A percentile compares a stretch with the other conserved stretches of the same genome.
These are phyloP conservation scores for Nakazawaea molendinolei DNA, from an alignment of 805 yeast genomes.

Conservation along the genomic window DNA sequence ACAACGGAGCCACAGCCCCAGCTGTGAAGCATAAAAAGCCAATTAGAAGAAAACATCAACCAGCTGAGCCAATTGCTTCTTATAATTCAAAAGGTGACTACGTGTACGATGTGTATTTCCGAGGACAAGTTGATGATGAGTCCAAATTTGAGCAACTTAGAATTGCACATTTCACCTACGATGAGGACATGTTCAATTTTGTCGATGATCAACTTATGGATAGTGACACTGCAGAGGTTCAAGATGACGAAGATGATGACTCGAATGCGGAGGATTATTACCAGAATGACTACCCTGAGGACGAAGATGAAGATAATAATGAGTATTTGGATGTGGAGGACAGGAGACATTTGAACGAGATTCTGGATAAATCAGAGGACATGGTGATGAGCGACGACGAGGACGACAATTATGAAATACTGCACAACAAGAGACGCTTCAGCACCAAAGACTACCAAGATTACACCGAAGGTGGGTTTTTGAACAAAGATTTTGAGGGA, in stretches of 20 bases:
- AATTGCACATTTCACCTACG: slow-evolving; percentile 48
- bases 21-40: slow-evolving; percentile 7
- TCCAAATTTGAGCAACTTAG: slow-evolving; percentile 29
- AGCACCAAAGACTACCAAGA: slow-evolving; percentile 19
- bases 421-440: slow-evolving; percentile 26
- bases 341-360: slow-evolving; percentile 5
- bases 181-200: slow-evolving; percentile 39
- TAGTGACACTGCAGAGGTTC: slow-evolving; percentile 18
- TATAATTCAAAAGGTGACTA: slow-evolving; percentile 40
- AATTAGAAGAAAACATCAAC: slow-evolving; percentile 7
- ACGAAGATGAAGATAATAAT: slow-evolving; percentile 58
- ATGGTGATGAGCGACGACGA: slow-evolving; percentile 31
- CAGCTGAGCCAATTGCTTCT: slow-evolving; percentile 6
- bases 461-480: slow-evolving; percentile 22
- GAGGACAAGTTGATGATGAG: slow-evolving; percentile 45
- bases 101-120: slow-evolving; percentile 85
- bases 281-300: slow-evolving; percentile 91
- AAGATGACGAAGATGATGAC: slow-evolving; percentile 63
- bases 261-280: slow-evolving; percentile 90
- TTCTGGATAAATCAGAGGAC: slow-evolving; percentile 12
- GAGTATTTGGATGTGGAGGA: slow-evolving; percentile 6
- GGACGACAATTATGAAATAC: slow-evolving; percentile 28
- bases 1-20: background rate
- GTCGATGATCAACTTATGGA: slow-evolving; percentile 30
- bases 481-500: slow-evolving; percentile 14